Percentiles rank a stretch among this genome's conserved stretches.
Evolutionary conservation across 2,329 filamentous ascomycete genomes (phyloP).

Genomic region (Teratosphaeria viscida): DNA sequence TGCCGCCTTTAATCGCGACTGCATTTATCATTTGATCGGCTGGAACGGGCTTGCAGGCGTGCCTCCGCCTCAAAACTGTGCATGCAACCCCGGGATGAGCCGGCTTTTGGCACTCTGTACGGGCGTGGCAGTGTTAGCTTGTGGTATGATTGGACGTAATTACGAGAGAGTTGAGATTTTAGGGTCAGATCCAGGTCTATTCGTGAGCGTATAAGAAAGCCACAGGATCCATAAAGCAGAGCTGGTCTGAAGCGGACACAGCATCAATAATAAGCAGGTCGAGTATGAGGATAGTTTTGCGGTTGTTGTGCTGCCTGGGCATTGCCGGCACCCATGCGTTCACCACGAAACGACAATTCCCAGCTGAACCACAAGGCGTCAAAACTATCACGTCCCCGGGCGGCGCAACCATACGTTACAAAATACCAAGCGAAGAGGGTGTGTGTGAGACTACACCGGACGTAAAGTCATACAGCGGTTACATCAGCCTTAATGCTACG

Average conservation of each 20-base stretch:
- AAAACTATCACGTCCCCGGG: constrained; percentile 3
- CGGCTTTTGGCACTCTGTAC: no score
- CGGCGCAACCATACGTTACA: background rate
- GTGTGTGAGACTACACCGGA: constrained; percentile 49
- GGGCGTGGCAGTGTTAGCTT: no score
- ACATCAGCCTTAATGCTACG: constrained; percentile 40
- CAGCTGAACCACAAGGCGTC: constrained; percentile 6
- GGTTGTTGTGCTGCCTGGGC: background rate
- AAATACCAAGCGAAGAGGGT: background rate
- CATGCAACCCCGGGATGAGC: background rate
- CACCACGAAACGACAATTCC: constrained; percentile 2
- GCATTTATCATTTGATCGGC: background rate
- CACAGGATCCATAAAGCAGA: no score
- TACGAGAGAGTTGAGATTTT: no score
- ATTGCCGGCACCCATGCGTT: background rate
- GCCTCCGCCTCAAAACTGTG: no score
- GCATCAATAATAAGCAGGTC: no score
- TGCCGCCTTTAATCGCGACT: background rate
- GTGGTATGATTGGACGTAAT: no score
- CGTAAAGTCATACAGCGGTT: constrained; percentile 49
- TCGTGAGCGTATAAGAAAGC: no score
- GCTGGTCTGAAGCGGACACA: no score
- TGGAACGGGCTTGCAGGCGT: background rate
- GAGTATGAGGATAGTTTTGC: background rate
- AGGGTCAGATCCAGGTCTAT: no score